phyloP scores from a whole-genome alignment of 2,329 filamentous ascomycete genomes.

The Elsinoe australis region DNA sequence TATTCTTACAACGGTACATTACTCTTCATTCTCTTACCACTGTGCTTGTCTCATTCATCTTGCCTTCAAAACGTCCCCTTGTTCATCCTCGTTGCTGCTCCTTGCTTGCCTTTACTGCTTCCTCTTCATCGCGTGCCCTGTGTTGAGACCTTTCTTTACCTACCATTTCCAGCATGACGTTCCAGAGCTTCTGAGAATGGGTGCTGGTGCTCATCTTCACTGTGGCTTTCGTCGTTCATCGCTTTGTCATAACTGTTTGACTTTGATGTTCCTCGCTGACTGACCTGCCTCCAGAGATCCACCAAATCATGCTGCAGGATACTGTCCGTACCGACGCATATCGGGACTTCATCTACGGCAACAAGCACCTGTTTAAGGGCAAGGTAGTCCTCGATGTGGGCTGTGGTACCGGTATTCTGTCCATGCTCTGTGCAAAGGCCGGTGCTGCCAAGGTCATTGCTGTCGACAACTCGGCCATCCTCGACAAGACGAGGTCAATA shows the following conservation, averaged over 20 bases:
- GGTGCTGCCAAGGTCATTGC: slow-evolving; percentile 81
- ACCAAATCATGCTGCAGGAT: slow-evolving; percentile 94
- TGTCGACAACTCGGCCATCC: slow-evolving; percentile 87
- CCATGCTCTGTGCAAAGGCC: slow-evolving; percentile 89
- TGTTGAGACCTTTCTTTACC: too few relatives aligned
- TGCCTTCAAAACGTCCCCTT: too few relatives aligned
- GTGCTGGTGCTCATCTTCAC: too few relatives aligned
- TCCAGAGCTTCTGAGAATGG: too few relatives aligned
- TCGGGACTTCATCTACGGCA: slow-evolving; percentile 87
- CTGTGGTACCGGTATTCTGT: slow-evolving; percentile 74
- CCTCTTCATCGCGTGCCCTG: too few relatives aligned
- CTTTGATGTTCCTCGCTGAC: neutral
- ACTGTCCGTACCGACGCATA: slow-evolving; percentile 81
- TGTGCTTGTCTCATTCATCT: neutral
- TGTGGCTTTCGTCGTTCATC: too few relatives aligned
- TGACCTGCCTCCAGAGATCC: slow-evolving; percentile 57
- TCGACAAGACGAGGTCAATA: slow-evolving; percentile 77
- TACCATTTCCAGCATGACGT: too few relatives aligned
- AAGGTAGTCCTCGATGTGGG: slow-evolving; percentile 89
- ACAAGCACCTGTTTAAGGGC: slow-evolving; percentile 77
- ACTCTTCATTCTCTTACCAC: neutral
- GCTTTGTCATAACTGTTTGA: too few relatives aligned
- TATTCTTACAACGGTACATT: slow-evolving; percentile 23
- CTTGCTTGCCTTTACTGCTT: neutral
- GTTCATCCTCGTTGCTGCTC: neutral